Conservation (phyloP, 139 green algal species). For the Chlamydomonas sp. region DNA sequence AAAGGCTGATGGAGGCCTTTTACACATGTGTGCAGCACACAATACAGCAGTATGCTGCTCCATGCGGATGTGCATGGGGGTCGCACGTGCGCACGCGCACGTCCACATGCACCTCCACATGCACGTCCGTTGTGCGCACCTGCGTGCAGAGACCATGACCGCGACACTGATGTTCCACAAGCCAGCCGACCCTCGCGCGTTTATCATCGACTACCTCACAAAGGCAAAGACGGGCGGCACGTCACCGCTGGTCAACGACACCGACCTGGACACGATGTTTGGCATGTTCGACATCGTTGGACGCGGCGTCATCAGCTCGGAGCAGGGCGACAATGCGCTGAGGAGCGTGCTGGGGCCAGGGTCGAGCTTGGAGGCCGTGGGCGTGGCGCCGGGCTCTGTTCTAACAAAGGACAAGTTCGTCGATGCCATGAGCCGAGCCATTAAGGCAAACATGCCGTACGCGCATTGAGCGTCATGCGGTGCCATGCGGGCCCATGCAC, state of each 20-base stretch:
- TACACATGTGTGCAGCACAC: too few species aligned
- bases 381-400: background rate
- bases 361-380: slow-evolving; percentile 2
- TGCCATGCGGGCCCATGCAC: too few species aligned
- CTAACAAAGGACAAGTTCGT: slow-evolving; percentile 14
- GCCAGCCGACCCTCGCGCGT: background rate
- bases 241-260: background rate
- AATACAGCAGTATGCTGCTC: too few species aligned
- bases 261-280: slow-evolving; percentile 24
- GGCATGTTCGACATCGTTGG: slow-evolving; percentile 27
- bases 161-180: slow-evolving; percentile 16
- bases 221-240: slow-evolving; percentile 10
- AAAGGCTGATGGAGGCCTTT: background rate
- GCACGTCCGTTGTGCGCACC: too few species aligned
- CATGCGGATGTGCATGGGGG: too few species aligned
- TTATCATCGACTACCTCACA: slow-evolving; percentile 18
- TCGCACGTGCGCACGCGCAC: too few species aligned
- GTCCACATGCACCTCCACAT: background rate
- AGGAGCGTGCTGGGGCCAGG: slow-evolving; percentile 17
- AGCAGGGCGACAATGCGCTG: slow-evolving; percentile 13
- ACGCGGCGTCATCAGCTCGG: slow-evolving; percentile 7
- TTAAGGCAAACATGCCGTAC: background rate
- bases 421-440: background rate
- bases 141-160: slow-evolving; percentile 12
- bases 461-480: too few species aligned